These are phyloP conservation scores for Amoebophrya sp. DNA, from an alignment of 169 alveolate genomes.

Conservation along the genomic window DNA sequence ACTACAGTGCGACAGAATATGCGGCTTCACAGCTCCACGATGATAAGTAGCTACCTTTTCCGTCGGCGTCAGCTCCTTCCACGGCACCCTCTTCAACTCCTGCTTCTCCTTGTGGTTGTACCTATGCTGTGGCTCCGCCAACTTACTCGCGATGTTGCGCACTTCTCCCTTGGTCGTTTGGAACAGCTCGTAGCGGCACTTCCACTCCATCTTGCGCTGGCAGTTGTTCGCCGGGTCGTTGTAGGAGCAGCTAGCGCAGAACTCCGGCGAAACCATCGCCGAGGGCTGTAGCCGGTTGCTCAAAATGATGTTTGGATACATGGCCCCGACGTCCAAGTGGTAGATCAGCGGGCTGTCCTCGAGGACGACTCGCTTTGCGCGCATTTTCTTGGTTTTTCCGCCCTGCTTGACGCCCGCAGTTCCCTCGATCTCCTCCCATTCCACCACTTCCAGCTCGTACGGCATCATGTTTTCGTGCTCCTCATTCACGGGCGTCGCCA, in stretches of 20 bases:
- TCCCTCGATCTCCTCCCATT: neutral
- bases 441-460: neutral
- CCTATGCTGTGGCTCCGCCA: slow-evolving; percentile 17
- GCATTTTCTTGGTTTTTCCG: neutral
- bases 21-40: too few species aligned
- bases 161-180: slow-evolving; percentile 67
- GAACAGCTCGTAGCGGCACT: slow-evolving; percentile 84
- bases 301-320: slow-evolving; percentile 97
- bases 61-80: slow-evolving; percentile 28
- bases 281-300: slow-evolving; percentile 97
- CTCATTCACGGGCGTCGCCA: neutral
- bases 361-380: neutral
- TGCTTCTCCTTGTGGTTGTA: slow-evolving; percentile 9
- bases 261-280: slow-evolving; percentile 82
- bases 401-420: neutral
- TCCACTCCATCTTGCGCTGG: slow-evolving; percentile 75
- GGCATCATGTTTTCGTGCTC: neutral
- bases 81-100: neutral
- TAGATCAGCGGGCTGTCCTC: slow-evolving; percentile 74
- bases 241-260: slow-evolving; percentile 86
- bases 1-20: too few species aligned
- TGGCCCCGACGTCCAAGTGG: slow-evolving; percentile 99
- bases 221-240: slow-evolving; percentile 58
- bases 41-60: too few species aligned
- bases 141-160: slow-evolving; percentile 12